These are phyloP conservation scores for Biscogniauxia mediterranea DNA, from an alignment of 2,329 filamentous ascomycete genomes.

Conservation along the genomic window DNA sequence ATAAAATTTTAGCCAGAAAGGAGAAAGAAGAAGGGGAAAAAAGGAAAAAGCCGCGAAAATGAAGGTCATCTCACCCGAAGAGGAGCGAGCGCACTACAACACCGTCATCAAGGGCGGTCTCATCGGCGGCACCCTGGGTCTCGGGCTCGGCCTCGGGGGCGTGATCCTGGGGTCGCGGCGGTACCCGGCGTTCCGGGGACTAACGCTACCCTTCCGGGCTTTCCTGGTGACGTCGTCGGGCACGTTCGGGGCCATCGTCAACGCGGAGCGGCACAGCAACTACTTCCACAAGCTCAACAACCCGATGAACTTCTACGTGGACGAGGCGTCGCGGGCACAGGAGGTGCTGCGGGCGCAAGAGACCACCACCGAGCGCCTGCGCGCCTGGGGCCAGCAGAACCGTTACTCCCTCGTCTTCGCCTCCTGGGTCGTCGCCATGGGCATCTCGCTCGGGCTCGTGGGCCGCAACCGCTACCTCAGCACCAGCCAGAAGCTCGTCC, in stretches of 20 bases:
- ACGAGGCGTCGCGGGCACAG: conserved; percentile 56
- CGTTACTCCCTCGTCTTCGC: conserved; percentile 83
- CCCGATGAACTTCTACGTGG: conserved; percentile 64
- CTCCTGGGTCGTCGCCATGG: conserved; percentile 81
- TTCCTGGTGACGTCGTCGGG: conserved; percentile 82
- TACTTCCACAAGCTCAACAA: conserved; percentile 69
- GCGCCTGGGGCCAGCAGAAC: conserved; percentile 75
- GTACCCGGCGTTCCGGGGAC: conserved; percentile 73
- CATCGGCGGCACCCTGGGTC: conserved; percentile 68
- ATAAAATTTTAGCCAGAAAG: not conserved
- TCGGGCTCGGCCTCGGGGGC: conserved; percentile 64
- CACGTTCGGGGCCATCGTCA: conserved; percentile 86
- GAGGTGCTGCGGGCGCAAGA: conserved; percentile 57
- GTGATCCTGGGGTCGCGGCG: conserved; percentile 67
- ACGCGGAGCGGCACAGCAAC: conserved; percentile 69
- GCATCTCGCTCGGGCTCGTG: conserved; percentile 70
- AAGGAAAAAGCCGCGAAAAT: conserved; percentile 50
- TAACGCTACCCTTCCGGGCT: conserved; percentile 85
- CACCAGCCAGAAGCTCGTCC: conserved; percentile 82
- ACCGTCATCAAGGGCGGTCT: conserved; percentile 77
- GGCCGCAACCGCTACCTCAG: conserved; percentile 73
- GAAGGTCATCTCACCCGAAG: conserved; percentile 95
- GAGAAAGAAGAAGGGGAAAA: conserved; percentile 5
- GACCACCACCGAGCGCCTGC: conserved; percentile 56
- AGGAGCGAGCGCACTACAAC: conserved; percentile 82